Conservation (phyloP, 177 flowering plant genomes). For the Vitis hybrid region DNA sequence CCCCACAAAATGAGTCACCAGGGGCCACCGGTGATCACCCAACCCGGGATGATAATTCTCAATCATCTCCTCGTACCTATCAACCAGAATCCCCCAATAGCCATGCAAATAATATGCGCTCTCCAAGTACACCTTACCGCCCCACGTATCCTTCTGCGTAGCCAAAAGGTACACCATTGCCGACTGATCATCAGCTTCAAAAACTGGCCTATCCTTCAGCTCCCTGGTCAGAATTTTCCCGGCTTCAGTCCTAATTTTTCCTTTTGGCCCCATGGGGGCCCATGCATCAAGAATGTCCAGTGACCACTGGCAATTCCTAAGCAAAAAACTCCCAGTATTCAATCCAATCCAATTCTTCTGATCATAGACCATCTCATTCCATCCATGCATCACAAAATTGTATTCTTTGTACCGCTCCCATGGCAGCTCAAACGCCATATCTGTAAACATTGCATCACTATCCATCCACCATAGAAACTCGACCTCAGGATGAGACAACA, state of each 20-base stretch:
- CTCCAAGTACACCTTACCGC: slow-evolving; percentile 50
- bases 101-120: slow-evolving; percentile 50
- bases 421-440: slow-evolving; percentile 51
- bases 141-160: slow-evolving; percentile 45
- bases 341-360: slow-evolving; percentile 54
- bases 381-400: slow-evolving; percentile 54
- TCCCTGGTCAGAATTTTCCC: slow-evolving; percentile 46
- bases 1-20: slow-evolving; percentile 45
- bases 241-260: slow-evolving; percentile 43
- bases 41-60: slow-evolving; percentile 34
- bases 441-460: slow-evolving; percentile 55
- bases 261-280: slow-evolving; percentile 62
- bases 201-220: slow-evolving; percentile 49
- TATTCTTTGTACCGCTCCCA: slow-evolving; percentile 52
- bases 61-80: slow-evolving; percentile 45
- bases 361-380: slow-evolving; percentile 59
- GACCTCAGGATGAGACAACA: slow-evolving; percentile 55
- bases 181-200: slow-evolving; percentile 62
- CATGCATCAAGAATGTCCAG: slow-evolving; percentile 46
- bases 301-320: slow-evolving; percentile 59
- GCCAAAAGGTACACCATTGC: slow-evolving; percentile 54
- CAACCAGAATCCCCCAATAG: slow-evolving; percentile 60
- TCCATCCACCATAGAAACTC: slow-evolving; percentile 71
- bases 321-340: slow-evolving; percentile 52
- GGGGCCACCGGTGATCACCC: slow-evolving; percentile 39